Evolutionary conservation across 129 eudicot species (phyloP), one percentile per base, ranked within the genome.

Genomic region (Artemisia tridentata): DNA sequence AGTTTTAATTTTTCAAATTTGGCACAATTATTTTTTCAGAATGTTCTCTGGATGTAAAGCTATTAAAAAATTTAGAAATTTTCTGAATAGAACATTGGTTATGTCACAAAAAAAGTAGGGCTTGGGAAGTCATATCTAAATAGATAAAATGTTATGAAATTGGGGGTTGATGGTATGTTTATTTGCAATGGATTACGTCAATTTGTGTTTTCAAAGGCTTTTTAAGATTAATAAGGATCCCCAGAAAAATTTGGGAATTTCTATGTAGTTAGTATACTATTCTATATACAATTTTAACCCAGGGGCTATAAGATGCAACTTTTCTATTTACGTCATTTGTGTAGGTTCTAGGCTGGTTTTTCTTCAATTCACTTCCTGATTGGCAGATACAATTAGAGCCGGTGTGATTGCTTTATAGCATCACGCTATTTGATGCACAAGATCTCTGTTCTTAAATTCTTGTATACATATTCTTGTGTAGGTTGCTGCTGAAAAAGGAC

Each of bases 401-500:
- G 5, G 13, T 55, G 29, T 55, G 29, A 18, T 55, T 59, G 7
- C 20, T 61, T 27, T 29, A 12, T 31, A 27, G 10, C 45, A 17
- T 11, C 25, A 17, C 0, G 43, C 27, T 9, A 31, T 41, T 62
- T n/a, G 1, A 6, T 2, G 16, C 12, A 21, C 17, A 21, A 9
- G 29, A 5, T 10, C 59, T 25, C 21, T 20, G 51, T 69, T 31
- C n/a, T 62, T 34, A 19, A 16, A 19, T 47, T 11, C 17, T 45
- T 21, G 16, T 61, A 17, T 29, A 25, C 34, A 27, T 41, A 48
- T 74, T 69, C 53, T 9, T 69, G 31, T 66, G 6, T 68, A 93
- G 98, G 93, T 93, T 84, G 98, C 98, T 13, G 73, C 92, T 25
- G 96, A 90, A 20, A 89, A 82, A 77, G 98, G 98, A 64, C 84